A percentile compares a stretch with the other conserved stretches of the same genome.
Evolutionary conservation across 2,329 filamentous ascomycete genomes (phyloP).

Genomic region (Sarocladiaceae sp.): DNA sequence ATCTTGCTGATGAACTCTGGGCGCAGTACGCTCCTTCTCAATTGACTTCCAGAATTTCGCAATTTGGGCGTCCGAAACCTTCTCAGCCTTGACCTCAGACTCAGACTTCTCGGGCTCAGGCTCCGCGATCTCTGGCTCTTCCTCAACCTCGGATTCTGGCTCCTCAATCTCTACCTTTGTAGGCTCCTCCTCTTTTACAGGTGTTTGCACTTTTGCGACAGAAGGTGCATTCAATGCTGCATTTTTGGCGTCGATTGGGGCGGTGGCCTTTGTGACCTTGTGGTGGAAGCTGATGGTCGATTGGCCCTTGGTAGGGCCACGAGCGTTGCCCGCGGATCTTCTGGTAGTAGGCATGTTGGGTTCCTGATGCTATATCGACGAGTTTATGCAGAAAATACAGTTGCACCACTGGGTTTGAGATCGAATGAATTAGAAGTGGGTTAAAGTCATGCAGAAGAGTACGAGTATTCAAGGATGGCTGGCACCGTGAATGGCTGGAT

Average conservation of each 20-base stretch:
- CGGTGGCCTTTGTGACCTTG: conserved; percentile 47
- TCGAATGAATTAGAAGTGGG: too few relatives aligned
- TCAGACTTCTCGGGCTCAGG: conserved; percentile 37
- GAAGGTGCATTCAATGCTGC: conserved; percentile 26
- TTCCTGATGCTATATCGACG: too few relatives aligned
- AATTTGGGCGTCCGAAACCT: conserved; percentile 62
- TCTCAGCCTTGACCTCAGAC: conserved; percentile 52
- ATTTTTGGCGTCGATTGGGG: conserved; percentile 39
- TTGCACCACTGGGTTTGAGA: neutral
- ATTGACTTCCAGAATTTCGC: conserved; percentile 70
- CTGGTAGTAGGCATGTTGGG: conserved; percentile 42
- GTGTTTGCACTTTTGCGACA: conserved; percentile 27
- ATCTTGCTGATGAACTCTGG: conserved; percentile 70
- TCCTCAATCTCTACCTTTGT: conserved; percentile 14
- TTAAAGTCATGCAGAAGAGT: too few relatives aligned
- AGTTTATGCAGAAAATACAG: too few relatives aligned
- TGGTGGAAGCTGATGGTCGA: conserved; percentile 53
- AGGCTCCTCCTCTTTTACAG: conserved; percentile 16
- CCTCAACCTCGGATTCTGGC: conserved; percentile 16
- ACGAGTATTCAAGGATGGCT: too few relatives aligned
- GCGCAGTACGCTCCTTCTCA: conserved; percentile 61
- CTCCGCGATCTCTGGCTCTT: conserved; percentile 16
- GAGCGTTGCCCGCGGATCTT: conserved; percentile 35
- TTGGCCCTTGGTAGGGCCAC: conserved; percentile 38
- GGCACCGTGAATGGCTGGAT: neutral